A percentile compares a stretch with the other conserved stretches of the same genome.
Conservation (phyloP, 257 asterid species). For the Fraxinus quadrangulata region DNA sequence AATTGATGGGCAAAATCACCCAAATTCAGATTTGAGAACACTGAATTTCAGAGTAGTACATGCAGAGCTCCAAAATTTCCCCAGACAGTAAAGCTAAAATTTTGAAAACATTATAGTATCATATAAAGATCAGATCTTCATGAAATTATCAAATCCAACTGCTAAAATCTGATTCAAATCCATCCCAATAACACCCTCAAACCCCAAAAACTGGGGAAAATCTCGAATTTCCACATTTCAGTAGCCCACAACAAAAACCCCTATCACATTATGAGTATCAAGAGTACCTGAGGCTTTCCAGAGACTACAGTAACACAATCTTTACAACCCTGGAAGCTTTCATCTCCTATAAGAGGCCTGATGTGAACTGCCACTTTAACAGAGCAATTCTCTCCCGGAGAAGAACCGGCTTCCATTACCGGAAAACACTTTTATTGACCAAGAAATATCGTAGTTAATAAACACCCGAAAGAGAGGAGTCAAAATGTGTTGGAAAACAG, state of each 20-base stretch:
- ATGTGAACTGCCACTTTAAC: slow-evolving; percentile 96
- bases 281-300: slow-evolving; percentile 93
- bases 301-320: slow-evolving; percentile 84
- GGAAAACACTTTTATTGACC: neutral
- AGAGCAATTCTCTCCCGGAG: slow-evolving; percentile 87
- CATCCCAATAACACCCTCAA: slow-evolving; percentile 23
- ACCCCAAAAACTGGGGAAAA: neutral
- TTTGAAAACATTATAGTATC: slow-evolving; percentile 23
- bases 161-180: slow-evolving; percentile 31
- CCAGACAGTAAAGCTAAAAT: slow-evolving; percentile 20
- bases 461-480: slow-evolving; percentile 20
- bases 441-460: slow-evolving; percentile 4
- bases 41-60: slow-evolving; percentile 34
- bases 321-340: slow-evolving; percentile 91
- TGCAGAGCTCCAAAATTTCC: slow-evolving; percentile 37
- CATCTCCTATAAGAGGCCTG: slow-evolving; percentile 96
- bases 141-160: slow-evolving; percentile 24
- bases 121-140: slow-evolving; percentile 53
- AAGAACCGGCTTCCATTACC: slow-evolving; percentile 59
- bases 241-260: slow-evolving; percentile 26
- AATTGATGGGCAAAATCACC: neutral
- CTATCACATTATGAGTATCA: slow-evolving; percentile 39
- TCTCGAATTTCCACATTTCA: slow-evolving; percentile 28
- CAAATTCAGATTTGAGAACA: slow-evolving; percentile 20
- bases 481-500: slow-evolving; percentile 40